Evolutionary conservation across 2,329 filamentous ascomycete genomes (phyloP).

Genomic region (Huntiella bhutanensis): DNA sequence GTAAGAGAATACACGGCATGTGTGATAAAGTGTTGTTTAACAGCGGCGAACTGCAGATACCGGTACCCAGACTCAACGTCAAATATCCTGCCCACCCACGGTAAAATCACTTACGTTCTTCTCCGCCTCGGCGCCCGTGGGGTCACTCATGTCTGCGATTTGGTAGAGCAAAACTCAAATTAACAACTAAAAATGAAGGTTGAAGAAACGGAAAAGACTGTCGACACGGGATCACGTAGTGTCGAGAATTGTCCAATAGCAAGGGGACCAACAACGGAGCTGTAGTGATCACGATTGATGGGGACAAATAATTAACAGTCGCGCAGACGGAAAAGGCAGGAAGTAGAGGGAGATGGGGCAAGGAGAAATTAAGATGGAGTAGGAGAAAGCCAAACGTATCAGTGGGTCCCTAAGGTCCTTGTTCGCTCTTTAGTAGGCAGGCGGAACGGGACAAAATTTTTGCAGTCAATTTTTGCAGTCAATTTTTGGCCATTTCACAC

Average conservation of each 20-base stretch:
- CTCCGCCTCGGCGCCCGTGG: slow-evolving; percentile 81
- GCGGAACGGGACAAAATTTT: too few relatives aligned
- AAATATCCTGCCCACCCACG: not conserved
- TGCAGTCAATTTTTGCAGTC: too few relatives aligned
- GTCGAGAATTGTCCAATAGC: slow-evolving; percentile 4
- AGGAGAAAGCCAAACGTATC: slow-evolving; percentile 15
- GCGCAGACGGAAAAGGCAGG: slow-evolving; percentile 11
- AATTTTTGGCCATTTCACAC: too few relatives aligned
- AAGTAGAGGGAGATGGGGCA: slow-evolving; percentile 10
- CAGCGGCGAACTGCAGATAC: too few relatives aligned
- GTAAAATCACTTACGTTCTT: slow-evolving; percentile 52
- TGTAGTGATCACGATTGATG: not conserved
- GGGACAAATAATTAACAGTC: slow-evolving; percentile 12
- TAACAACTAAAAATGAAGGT: slow-evolving; percentile 9
- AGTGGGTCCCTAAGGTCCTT: not conserved
- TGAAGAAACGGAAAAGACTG: slow-evolving; percentile 13
- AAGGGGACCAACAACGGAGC: not conserved
- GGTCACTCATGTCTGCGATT: slow-evolving; percentile 58
- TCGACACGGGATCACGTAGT: slow-evolving; percentile 7
- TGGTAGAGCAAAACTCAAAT: slow-evolving; percentile 12
- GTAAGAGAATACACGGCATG: too few relatives aligned
- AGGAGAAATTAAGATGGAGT: slow-evolving; percentile 2
- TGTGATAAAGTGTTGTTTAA: too few relatives aligned
- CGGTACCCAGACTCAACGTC: too few relatives aligned
- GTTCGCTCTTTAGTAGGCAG: too few relatives aligned